A percentile compares a stretch with the other conserved stretches of the same genome.
Evolutionary conservation across 2,329 filamentous ascomycete species (phyloP).

Genomic region (Grosmannia serpens): DNA sequence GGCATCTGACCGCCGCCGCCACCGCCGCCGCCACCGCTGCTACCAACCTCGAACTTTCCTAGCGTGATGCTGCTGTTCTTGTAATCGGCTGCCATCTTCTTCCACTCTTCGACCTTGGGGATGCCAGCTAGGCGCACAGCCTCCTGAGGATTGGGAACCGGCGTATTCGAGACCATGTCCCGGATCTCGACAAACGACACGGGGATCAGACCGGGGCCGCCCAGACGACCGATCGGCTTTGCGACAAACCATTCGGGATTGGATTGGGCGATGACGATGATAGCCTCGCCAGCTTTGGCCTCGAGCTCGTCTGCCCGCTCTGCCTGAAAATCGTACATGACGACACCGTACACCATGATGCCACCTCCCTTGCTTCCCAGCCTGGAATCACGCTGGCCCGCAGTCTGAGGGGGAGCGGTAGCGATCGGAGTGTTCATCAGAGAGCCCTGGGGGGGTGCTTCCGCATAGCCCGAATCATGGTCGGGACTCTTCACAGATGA

Average conservation of each 20-base stretch:
- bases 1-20: constrained; percentile 35
- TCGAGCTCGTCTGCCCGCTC: constrained; percentile 94
- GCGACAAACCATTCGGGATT: constrained; percentile 99
- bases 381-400: constrained; percentile 37
- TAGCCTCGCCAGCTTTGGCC: constrained; percentile 87
- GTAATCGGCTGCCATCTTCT: constrained; percentile 98
- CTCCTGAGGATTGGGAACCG: constrained; percentile 70
- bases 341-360: constrained; percentile 91
- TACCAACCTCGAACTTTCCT: constrained; percentile 68
- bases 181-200: constrained; percentile 94
- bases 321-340: constrained; percentile 93
- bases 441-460: constrained; percentile 24
- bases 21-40: constrained; percentile 32
- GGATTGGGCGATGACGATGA: constrained; percentile 96
- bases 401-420: constrained; percentile 12
- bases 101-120: constrained; percentile 95
- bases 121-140: constrained; percentile 83
- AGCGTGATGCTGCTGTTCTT: constrained; percentile 98
- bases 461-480: constrained; percentile 86
- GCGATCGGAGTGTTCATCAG: constrained; percentile 1
- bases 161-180: constrained; percentile 79
- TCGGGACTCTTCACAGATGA: constrained; percentile 49
- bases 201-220: constrained; percentile 87
- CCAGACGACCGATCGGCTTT: constrained; percentile 95
- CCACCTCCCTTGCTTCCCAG: constrained; percentile 41